phyloP scores from a whole-genome alignment of 2,329 filamentous ascomycete species.

The Pyrenophora tritici-repentis region DNA sequence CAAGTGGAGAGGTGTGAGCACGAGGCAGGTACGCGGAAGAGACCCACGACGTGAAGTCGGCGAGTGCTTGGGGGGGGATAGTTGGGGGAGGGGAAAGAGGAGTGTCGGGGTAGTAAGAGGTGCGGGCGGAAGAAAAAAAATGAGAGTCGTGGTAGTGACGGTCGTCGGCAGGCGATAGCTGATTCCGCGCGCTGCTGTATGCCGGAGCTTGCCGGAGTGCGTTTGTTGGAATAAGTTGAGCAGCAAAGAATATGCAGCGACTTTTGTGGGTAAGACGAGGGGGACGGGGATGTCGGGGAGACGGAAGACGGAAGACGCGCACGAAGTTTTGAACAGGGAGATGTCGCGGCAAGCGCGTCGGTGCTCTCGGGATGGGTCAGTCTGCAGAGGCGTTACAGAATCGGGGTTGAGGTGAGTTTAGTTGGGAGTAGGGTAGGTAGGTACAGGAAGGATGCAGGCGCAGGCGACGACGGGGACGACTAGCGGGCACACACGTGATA shows the following conservation, averaged over 20 bases:
- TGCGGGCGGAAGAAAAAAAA: slow-evolving; percentile 34
- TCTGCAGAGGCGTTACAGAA: slow-evolving; percentile 20
- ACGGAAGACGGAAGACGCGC: slow-evolving; percentile 18
- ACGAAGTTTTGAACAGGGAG: slow-evolving; percentile 21
- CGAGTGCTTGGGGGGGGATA: slow-evolving; percentile 16
- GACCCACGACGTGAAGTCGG: slow-evolving; percentile 30
- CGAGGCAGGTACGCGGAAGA: slow-evolving; percentile 39
- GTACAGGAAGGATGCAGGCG: slow-evolving; percentile 4
- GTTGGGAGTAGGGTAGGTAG: slow-evolving; percentile 4
- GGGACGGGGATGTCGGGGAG: slow-evolving; percentile 10
- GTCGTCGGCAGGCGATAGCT: slow-evolving; percentile 30
- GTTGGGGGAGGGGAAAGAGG: slow-evolving; percentile 22
- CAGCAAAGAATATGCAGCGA: slow-evolving; percentile 6
- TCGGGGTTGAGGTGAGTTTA: slow-evolving; percentile 2
- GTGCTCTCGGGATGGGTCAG: slow-evolving; percentile 1
- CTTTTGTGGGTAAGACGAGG: slow-evolving; percentile 3
- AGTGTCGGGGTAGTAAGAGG: slow-evolving; percentile 17
- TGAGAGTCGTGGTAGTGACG: slow-evolving; percentile 23
- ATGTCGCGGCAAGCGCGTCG: slow-evolving; percentile 32
- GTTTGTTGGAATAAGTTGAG: slow-evolving; percentile 2
- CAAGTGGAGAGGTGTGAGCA: slow-evolving; percentile 43
- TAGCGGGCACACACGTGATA: neutral
- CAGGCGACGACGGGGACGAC: neutral
- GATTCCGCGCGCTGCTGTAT: slow-evolving; percentile 26
- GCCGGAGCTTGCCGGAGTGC: slow-evolving; percentile 33